A percentile compares a stretch with the other conserved stretches of the same genome.
phyloP scores from a whole-genome alignment of 352 stramenopile species.

The Globisporangium yorkense region DNA sequence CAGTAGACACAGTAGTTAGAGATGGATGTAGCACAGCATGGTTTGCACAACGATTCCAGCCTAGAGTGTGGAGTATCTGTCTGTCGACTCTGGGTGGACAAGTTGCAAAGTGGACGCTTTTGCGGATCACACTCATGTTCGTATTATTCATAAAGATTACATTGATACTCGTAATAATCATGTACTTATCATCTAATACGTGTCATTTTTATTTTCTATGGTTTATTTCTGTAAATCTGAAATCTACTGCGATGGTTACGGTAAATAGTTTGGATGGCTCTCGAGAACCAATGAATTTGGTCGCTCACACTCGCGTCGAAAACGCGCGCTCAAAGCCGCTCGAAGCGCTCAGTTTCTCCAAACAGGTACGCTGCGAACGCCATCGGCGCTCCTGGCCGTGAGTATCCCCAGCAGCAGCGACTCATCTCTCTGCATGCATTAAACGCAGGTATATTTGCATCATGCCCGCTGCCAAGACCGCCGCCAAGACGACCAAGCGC shows the following conservation, averaged over 20 bases:
- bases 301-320: neutral
- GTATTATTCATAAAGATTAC: too few species aligned
- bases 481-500: conserved; percentile 18
- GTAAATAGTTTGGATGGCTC: conserved; percentile 1
- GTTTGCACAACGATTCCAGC: too few species aligned
- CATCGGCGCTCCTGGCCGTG: neutral
- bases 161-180: too few species aligned
- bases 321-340: neutral
- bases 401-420: neutral
- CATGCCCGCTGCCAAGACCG: conserved; percentile 39
- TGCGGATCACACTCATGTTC: too few species aligned
- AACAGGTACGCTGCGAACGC: conserved; percentile 36
- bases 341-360: conserved; percentile 38
- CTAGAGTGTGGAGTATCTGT: too few species aligned
- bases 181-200: too few species aligned
- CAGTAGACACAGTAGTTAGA: neutral
- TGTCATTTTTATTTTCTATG: too few species aligned
- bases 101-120: too few species aligned
- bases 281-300: neutral
- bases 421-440: neutral
- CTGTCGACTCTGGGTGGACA: too few species aligned
- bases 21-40: too few species aligned
- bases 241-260: too few species aligned
- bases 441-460: conserved; percentile 35
- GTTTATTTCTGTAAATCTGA: too few species aligned